A percentile compares a stretch with the other conserved stretches of the same genome.
These are phyloP conservation scores for Syzygium aqueum DNA, from an alignment of 345 rosid species.

Conservation along the genomic window DNA sequence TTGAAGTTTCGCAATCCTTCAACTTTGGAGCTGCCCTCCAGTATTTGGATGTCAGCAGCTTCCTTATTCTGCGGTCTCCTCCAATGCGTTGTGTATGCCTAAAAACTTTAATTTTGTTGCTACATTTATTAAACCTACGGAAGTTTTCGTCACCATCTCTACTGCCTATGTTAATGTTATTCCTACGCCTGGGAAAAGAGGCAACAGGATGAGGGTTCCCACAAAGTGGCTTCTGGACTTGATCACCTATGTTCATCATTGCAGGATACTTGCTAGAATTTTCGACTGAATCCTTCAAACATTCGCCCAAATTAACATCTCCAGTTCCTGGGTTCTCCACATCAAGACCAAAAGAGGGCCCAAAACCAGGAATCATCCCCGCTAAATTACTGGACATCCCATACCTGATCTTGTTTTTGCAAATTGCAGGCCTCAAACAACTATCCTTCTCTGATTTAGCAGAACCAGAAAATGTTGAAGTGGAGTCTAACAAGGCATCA, in stretches of 20 bases:
- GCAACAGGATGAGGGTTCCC: slow-evolving; percentile 17
- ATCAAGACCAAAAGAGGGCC: background rate
- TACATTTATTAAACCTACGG: slow-evolving; percentile 45
- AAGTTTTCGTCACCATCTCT: slow-evolving; percentile 70
- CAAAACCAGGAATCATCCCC: slow-evolving; percentile 4
- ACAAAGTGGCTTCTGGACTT: slow-evolving; percentile 23
- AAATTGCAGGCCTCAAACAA: slow-evolving; percentile 11
- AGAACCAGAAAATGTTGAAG: slow-evolving; percentile 14
- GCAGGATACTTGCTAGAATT: slow-evolving; percentile 19
- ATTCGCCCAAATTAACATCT: slow-evolving; percentile 13
- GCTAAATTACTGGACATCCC: background rate
- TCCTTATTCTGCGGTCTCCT: slow-evolving; percentile 52
- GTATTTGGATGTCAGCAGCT: slow-evolving; percentile 47
- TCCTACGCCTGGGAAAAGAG: slow-evolving; percentile 42
- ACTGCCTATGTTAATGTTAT: slow-evolving; percentile 39
- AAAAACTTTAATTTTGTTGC: slow-evolving; percentile 35
- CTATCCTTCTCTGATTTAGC: slow-evolving; percentile 10
- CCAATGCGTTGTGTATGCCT: slow-evolving; percentile 55
- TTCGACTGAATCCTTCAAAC: slow-evolving; percentile 28
- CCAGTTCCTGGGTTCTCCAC: slow-evolving; percentile 21
- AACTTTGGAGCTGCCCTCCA: slow-evolving; percentile 58
- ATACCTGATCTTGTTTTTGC: background rate
- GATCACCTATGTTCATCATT: slow-evolving; percentile 18
- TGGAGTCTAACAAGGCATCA: slow-evolving; percentile 14
- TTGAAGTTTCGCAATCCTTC: slow-evolving; percentile 43